Percentiles rank a stretch among this genome's conserved stretches.
These are phyloP conservation scores for Ophiocordyceps camponoti-rufipedis DNA, from an alignment of 2,329 filamentous ascomycete species.

Conservation along the genomic window DNA sequence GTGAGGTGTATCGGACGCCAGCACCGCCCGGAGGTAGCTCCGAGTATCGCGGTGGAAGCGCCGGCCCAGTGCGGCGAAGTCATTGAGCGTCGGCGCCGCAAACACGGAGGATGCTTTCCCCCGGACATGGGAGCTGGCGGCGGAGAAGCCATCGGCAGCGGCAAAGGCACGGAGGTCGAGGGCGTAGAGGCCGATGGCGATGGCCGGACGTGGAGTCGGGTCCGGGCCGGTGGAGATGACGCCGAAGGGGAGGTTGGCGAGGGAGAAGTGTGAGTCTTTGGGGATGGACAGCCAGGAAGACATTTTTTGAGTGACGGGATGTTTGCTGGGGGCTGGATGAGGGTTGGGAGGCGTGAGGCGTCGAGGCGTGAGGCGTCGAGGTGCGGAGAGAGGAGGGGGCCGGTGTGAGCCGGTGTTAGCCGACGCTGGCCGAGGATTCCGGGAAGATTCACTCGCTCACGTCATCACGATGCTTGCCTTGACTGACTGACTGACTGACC, in stretches of 20 bases:
- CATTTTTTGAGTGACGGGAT: background rate
- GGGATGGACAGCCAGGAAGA: constrained; percentile 10
- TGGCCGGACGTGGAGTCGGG: constrained; percentile 41
- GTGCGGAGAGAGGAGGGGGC: too few relatives aligned
- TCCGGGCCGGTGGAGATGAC: constrained; percentile 50
- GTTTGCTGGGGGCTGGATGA: background rate
- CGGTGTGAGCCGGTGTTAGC: too few relatives aligned
- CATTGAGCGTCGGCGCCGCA: constrained; percentile 11
- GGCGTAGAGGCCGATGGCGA: constrained; percentile 56
- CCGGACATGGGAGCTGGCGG: background rate
- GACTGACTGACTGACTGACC: too few relatives aligned
- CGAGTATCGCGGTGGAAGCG: constrained; percentile 52
- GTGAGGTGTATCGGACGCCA: constrained; percentile 33
- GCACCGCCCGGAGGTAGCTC: constrained; percentile 43
- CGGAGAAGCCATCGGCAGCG: constrained; percentile 18
- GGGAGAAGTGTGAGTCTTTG: constrained; percentile 34
- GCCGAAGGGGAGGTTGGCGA: constrained; percentile 70
- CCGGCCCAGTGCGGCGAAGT: constrained; percentile 35
- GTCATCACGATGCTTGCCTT: too few relatives aligned
- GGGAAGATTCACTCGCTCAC: too few relatives aligned
- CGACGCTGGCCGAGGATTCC: too few relatives aligned
- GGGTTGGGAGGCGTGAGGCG: background rate
- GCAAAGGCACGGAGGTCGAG: constrained; percentile 51
- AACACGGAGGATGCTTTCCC: constrained; percentile 7
- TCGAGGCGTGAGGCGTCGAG: too few relatives aligned